A percentile compares a stretch with the other conserved stretches of the same genome.
Evolutionary conservation across 352 stramenopile genomes (phyloP).

Genomic region (Phytopythium sindhum): DNA sequence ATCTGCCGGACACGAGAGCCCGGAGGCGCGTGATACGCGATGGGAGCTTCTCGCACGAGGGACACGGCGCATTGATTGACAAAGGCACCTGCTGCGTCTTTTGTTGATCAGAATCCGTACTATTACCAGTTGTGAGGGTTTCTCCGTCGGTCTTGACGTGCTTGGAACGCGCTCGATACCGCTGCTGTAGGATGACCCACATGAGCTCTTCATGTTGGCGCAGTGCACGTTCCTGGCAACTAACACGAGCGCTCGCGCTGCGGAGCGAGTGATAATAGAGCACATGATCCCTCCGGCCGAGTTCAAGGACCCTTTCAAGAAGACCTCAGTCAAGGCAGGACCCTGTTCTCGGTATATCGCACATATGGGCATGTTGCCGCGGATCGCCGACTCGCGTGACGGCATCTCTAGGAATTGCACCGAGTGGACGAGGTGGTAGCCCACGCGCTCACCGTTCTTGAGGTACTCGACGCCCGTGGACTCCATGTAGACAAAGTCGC

Average conservation of each 20-base stretch:
- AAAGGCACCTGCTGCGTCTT: background rate
- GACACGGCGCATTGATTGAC: conserved; percentile 3
- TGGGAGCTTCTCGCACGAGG: conserved; percentile 2
- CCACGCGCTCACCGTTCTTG: conserved; percentile 35
- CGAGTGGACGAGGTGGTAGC: conserved; percentile 40
- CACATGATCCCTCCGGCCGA: conserved; percentile 32
- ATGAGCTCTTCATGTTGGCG: conserved; percentile 57
- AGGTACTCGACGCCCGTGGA: conserved; percentile 33
- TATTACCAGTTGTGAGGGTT: background rate
- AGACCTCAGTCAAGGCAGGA: conserved; percentile 48
- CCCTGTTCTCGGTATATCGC: conserved; percentile 49
- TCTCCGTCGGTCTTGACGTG: background rate
- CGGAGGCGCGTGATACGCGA: conserved; percentile 2
- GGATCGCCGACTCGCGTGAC: conserved; percentile 25
- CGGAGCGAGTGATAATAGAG: conserved; percentile 26
- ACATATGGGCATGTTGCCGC: conserved; percentile 55
- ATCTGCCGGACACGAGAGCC: background rate
- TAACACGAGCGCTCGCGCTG: conserved; percentile 28
- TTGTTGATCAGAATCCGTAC: no score
- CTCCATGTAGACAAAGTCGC: conserved; percentile 47
- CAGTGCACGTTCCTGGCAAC: conserved; percentile 39
- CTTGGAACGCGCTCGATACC: conserved; percentile 10
- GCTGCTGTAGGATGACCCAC: conserved; percentile 35
- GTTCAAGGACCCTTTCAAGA: conserved; percentile 46
- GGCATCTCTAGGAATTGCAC: conserved; percentile 44